Percentiles rank a stretch among this genome's conserved stretches.
Evolutionary conservation across 495 filamentous ascomycete genomes (phyloP).

Genomic region (Lepraria neglecta): DNA sequence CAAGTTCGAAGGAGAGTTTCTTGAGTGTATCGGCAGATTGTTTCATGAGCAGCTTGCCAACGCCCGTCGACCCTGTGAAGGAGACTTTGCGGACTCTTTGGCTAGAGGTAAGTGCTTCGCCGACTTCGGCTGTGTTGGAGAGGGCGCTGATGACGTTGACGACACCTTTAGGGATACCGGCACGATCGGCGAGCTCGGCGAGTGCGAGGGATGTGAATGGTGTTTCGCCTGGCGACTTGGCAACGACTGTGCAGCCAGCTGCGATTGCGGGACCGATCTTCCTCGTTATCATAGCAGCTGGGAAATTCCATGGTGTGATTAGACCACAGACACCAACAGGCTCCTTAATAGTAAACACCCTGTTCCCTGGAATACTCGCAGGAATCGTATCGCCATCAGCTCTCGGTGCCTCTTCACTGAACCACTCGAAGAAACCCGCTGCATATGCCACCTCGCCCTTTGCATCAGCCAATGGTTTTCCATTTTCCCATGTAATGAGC

Average conservation of each 20-base stretch:
- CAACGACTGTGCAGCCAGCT: slow-evolving; percentile 77
- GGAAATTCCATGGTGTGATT: slow-evolving; percentile 97
- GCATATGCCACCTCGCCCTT: slow-evolving; percentile 68
- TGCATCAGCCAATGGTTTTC: slow-evolving; percentile 65
- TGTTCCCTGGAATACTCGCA: slow-evolving; percentile 58
- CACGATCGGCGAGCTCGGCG: slow-evolving; percentile 73
- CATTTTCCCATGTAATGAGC: slow-evolving; percentile 81
- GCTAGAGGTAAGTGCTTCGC: slow-evolving; percentile 63
- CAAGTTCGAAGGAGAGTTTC: slow-evolving; percentile 80
- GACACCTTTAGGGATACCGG: slow-evolving; percentile 78
- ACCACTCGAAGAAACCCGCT: slow-evolving; percentile 73
- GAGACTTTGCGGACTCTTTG: slow-evolving; percentile 74
- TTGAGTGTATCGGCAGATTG: slow-evolving; percentile 76
- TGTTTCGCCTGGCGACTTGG: slow-evolving; percentile 79
- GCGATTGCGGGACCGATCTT: slow-evolving; percentile 83
- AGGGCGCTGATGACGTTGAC: slow-evolving; percentile 73
- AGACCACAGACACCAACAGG: slow-evolving; percentile 90
- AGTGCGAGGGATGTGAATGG: slow-evolving; percentile 78
- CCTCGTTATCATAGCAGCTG: slow-evolving; percentile 84
- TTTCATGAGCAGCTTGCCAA: slow-evolving; percentile 85
- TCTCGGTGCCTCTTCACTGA: slow-evolving; percentile 66
- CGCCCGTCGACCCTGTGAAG: slow-evolving; percentile 80
- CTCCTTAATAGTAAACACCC: slow-evolving; percentile 74
- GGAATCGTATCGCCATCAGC: slow-evolving; percentile 71
- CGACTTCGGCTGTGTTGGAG: slow-evolving; percentile 66